A percentile compares a stretch with the other conserved stretches of the same genome.
Evolutionary conservation across 148 eudicot species (phyloP).

Genomic region (Cornus controversa): DNA sequence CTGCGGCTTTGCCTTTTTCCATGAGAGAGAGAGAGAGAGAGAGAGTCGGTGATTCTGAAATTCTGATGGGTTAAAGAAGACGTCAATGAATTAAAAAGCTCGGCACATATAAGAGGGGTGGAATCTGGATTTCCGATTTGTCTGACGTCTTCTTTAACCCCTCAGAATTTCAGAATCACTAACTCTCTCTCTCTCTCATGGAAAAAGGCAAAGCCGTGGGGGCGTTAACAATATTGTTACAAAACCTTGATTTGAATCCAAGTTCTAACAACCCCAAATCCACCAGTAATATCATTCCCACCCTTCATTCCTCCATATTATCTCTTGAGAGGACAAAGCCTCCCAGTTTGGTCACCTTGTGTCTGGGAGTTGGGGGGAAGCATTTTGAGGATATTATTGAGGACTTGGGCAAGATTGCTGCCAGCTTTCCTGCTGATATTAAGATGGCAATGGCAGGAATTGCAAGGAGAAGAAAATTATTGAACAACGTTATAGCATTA

Average conservation of each 20-base stretch:
- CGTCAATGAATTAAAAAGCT: too few relatives aligned
- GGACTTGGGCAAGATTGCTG: slow-evolving; percentile 58
- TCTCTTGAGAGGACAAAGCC: slow-evolving; percentile 42
- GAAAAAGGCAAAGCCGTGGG: slow-evolving; percentile 43
- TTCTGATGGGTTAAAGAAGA: background rate
- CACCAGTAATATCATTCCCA: background rate
- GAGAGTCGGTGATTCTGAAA: background rate
- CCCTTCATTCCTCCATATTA: slow-evolving; percentile 23
- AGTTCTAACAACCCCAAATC: slow-evolving; percentile 11
- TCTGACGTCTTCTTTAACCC: background rate
- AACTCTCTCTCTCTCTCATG: slow-evolving; percentile 40
- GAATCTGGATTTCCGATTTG: background rate
- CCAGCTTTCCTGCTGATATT: slow-evolving; percentile 60
- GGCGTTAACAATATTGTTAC: slow-evolving; percentile 33
- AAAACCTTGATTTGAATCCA: slow-evolving; percentile 37
- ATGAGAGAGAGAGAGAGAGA: too few relatives aligned
- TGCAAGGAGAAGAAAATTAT: slow-evolving; percentile 78
- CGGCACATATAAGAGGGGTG: too few relatives aligned
- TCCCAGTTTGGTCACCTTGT: slow-evolving; percentile 68
- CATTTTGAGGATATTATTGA: slow-evolving; percentile 81
- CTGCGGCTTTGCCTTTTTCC: slow-evolving; percentile 48
- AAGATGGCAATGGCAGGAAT: slow-evolving; percentile 85
- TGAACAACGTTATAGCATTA: slow-evolving; percentile 63
- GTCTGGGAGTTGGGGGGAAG: slow-evolving; percentile 68
- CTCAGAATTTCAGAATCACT: background rate